These are phyloP conservation scores for Conticribra weissflogii DNA, from an alignment of 108 stramenopile genomes.

Conservation along the genomic window DNA sequence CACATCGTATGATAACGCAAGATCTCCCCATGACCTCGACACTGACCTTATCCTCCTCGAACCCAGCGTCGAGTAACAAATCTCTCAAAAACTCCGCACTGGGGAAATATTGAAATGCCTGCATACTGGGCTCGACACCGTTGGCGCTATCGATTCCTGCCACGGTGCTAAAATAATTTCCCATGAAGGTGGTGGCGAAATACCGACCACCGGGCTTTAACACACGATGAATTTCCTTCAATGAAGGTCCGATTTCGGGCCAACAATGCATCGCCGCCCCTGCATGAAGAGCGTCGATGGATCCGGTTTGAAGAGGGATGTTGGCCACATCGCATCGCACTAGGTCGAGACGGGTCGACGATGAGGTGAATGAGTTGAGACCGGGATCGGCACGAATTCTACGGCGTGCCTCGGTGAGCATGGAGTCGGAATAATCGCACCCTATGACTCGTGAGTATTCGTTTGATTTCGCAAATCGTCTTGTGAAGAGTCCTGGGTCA, in stretches of 20 bases:
- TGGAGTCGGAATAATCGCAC: slow-evolving; percentile 91
- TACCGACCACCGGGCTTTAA: slow-evolving; percentile 92
- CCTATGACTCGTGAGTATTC: slow-evolving; percentile 86
- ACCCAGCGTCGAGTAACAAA: slow-evolving; percentile 69
- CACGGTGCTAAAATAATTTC: slow-evolving; percentile 61
- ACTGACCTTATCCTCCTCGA: slow-evolving; percentile 69
- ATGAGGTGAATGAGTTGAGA: slow-evolving; percentile 11
- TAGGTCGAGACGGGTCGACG: slow-evolving; percentile 71
- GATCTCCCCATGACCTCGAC: slow-evolving; percentile 74
- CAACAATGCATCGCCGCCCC: slow-evolving; percentile 99
- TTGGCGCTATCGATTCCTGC: slow-evolving; percentile 39
- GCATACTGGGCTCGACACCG: slow-evolving; percentile 47
- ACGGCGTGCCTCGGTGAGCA: slow-evolving; percentile 88
- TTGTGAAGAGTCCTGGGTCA: slow-evolving; percentile 87
- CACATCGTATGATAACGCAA: slow-evolving; percentile 81
- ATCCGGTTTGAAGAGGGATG: slow-evolving; percentile 78
- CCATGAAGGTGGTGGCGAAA: slow-evolving; percentile 95
- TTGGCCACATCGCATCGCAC: slow-evolving; percentile 89
- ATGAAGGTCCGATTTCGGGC: slow-evolving; percentile 83
- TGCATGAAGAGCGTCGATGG: slow-evolving; percentile 88
- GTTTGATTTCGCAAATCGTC: slow-evolving; percentile 78
- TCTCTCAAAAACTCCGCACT: slow-evolving; percentile 59
- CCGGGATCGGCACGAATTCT: slow-evolving; percentile 68
- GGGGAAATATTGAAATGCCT: slow-evolving; percentile 88
- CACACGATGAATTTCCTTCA: slow-evolving; percentile 87